Base-by-base conservation (phyloP, 441 rosid species). In the Gossypium aridum region DNA sequence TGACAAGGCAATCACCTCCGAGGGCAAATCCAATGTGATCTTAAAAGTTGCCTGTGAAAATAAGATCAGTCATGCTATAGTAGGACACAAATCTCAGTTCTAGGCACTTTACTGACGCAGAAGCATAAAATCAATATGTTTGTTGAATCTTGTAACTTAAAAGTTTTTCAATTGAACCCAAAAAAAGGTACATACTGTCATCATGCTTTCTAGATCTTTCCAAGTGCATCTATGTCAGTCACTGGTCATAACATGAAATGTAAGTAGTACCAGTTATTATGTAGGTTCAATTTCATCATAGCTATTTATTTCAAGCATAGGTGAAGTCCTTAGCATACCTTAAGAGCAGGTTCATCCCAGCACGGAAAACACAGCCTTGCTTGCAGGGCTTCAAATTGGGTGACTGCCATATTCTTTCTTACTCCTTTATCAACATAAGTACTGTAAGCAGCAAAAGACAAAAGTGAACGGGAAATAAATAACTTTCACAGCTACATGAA, bases 261-360 rank as follows among this genome's bases (percentile, higher is more conserved):
- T 13, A n/a, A 28, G 20, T 14, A 62, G 4, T 28, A 62, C 19
- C 66, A 62, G 19, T 28, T 14, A 26, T 28, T 62, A 14, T 14
- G 22, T 6, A 7, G 10, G 5, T 62, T 62, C 12, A 60, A 23
- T 25, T 60, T 60, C 39, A 4, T 7, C 3, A 14, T 34, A 63
- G 34, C 14, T 63, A 31, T 25, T 63, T 31, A n/a, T 16, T 7
- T 63, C 39, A 62, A 70, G 62, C 61, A 17, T n/a, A 16, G 9
- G 43, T 7, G 43, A 34, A 34, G 43, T 34, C 43, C 43, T 34
- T 34, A 34, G 43, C 12, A 12, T 12, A 94, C 98, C 97, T 93
- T 95, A 92, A 89, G 87, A 76, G 92, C 91, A 76, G 99, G 99
- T 80, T 95, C 97, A 74, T 95, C 98, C 98, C 99, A 93, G 65